phyloP scores from a whole-genome alignment of 2,329 filamentous ascomycete species.

The Alternaria longipes region DNA sequence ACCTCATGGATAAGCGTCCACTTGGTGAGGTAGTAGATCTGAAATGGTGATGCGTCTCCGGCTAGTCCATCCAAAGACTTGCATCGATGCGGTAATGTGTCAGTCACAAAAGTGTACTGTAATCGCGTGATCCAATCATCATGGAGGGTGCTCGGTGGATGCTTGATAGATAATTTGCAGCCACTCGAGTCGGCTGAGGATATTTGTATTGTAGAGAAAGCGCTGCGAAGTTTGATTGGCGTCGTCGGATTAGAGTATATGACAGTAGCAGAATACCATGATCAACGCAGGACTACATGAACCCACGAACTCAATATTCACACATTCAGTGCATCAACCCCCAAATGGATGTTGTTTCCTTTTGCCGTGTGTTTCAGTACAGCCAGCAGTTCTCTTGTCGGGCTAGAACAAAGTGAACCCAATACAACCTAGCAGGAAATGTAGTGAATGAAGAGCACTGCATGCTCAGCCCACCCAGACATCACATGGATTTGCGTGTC shows the following conservation, averaged over 20 bases:
- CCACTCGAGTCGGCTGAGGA: no score
- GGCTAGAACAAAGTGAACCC: not conserved
- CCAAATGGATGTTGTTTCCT: not conserved
- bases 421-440: not conserved
- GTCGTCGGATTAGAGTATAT: not conserved
- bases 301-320: not conserved
- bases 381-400: not conserved
- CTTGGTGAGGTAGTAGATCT: no score
- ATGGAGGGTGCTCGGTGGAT: no score
- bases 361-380: not conserved
- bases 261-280: not conserved
- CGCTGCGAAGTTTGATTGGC: not conserved
- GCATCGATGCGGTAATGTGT: not conserved
- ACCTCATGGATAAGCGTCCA: not conserved
- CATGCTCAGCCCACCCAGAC: no score
- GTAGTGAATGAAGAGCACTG: not conserved
- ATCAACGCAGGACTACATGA: not conserved
- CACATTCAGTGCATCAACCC: not conserved
- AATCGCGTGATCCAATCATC: no score
- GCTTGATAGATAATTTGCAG: no score
- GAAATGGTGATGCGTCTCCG: no score
- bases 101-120: no score
- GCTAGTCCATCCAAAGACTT: no score
- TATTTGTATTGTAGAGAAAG: not conserved
- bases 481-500: not conserved